Evolutionary conservation across 495 filamentous ascomycete genomes (phyloP).

Genomic region (Trichocladium uniseriatum): DNA sequence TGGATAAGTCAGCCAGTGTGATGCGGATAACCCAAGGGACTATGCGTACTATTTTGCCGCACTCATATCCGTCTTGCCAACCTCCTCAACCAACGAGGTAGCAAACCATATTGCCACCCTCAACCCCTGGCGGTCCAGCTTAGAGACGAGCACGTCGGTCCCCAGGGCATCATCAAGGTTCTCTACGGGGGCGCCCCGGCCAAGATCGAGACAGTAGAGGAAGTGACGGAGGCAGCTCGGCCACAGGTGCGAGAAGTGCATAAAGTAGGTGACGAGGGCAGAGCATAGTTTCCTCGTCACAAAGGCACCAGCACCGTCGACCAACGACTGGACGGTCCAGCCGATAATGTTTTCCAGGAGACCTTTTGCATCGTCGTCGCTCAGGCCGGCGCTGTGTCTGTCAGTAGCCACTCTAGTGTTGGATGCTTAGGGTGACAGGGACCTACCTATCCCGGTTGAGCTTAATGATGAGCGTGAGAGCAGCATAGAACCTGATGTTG

Average conservation of each 20-base stretch:
- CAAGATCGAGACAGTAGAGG: constrained; percentile 49
- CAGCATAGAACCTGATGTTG: constrained; percentile 85
- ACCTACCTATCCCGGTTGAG: constrained; percentile 71
- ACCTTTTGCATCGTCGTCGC: constrained; percentile 48
- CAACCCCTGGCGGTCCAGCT: constrained; percentile 46
- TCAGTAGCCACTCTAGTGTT: neutral
- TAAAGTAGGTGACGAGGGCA: constrained; percentile 69
- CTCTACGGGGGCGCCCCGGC: constrained; percentile 38
- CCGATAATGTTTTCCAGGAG: constrained; percentile 62
- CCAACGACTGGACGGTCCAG: constrained; percentile 54
- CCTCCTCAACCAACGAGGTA: constrained; percentile 65
- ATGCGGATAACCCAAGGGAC: neutral
- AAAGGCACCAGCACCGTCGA: constrained; percentile 48
- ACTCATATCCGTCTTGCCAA: constrained; percentile 52
- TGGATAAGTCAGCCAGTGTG: constrained; percentile 6
- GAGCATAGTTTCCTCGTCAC: constrained; percentile 78
- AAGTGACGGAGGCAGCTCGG: constrained; percentile 59
- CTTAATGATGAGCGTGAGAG: constrained; percentile 86
- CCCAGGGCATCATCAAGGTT: constrained; percentile 42
- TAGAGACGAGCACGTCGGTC: constrained; percentile 44
- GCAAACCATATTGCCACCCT: constrained; percentile 62
- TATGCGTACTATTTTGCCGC: constrained; percentile 45
- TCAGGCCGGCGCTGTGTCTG: constrained; percentile 46
- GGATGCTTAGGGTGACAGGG: neutral
- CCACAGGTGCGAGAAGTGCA: constrained; percentile 63